Evolutionary conservation across 2,329 filamentous ascomycete genomes (phyloP), one percentile per base, ranked within the genome.

Genomic region (Fusarium nisikadoi): DNA sequence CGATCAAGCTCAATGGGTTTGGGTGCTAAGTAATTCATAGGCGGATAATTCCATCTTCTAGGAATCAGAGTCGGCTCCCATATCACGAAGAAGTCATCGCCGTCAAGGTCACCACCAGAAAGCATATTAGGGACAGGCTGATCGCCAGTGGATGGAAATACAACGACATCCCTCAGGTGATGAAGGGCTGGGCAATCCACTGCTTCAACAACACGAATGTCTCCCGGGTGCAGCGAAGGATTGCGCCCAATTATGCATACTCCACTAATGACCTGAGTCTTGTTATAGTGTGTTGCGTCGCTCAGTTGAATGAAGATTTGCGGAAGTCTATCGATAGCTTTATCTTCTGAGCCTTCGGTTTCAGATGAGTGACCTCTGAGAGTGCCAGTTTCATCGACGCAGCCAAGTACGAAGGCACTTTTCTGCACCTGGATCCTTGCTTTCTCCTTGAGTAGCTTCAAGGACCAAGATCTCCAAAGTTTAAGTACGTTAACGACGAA

Each of bases 21-120:
- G 0, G 89, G 84, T 0, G 90, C 84, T 0, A 86, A 84, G 77
- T 94, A 96, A 70, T 92, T 87, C 94, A 98, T 97, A 0, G 96
- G 91, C 1, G 87, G 83, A 38, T 88, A 85, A 73, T 96, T 93
- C 89, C 93, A 93, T 55, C 88, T 83, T 2, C 81, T 72, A 0
- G 94, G 94, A 31, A 97, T 84, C 11, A 99, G 84, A 19, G 89
- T 87, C 27, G 86, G 80, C 73, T 99, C 95, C 95, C 96, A 99
- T 49, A 98, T 92, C 9, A 98, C 90, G 61, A 98, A 91, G 79
- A 94, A 99, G 78, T 99, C 96, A 76, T 99, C 96, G 0, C 96
- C 96, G 78, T 99, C 96, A 1, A 99, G 87, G 78, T 99, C 96
- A 1, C 96, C 96, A 4, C 96, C 96, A 8, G 96, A 97, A 71